Conservation (phyloP, 371 early-diverging fungal genomes). For the Coemansia sp. region DNA sequence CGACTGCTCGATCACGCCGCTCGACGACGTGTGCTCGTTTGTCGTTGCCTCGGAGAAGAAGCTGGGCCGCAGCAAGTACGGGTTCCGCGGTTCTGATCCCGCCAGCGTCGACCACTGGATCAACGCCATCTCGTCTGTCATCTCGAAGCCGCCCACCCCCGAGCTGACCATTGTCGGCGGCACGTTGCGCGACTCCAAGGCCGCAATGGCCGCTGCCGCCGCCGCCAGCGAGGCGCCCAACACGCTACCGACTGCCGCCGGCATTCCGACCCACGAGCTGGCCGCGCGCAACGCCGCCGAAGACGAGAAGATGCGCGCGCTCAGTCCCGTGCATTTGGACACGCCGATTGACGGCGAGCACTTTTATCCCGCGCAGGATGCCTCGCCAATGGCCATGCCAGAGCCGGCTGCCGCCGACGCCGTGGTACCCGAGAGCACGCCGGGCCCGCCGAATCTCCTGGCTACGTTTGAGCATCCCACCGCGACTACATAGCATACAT, state of each 20-base stretch:
- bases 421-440: not conserved
- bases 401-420: not conserved
- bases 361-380: not conserved
- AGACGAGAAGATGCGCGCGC: constrained; percentile 7
- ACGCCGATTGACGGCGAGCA: not conserved
- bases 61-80: constrained; percentile 27
- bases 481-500: not conserved
- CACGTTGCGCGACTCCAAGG: constrained; percentile 28
- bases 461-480: not conserved
- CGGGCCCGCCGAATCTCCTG: not conserved
- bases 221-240: constrained; percentile 16
- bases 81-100: constrained; percentile 29
- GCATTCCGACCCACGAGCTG: constrained; percentile 30
- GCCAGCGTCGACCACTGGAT: constrained; percentile 24
- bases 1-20: constrained; percentile 21
- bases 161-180: constrained; percentile 21
- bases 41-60: constrained; percentile 15
- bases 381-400: no score
- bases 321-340: constrained; percentile 6
- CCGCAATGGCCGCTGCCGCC: constrained; percentile 21
- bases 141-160: constrained; percentile 9
- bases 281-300: constrained; percentile 25
- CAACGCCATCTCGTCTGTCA: constrained; percentile 23
- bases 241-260: constrained; percentile 33
- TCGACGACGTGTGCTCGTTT: constrained; percentile 29